Conservation (phyloP, 345 rosid genomes). For the Melaleuca alternifolia region DNA sequence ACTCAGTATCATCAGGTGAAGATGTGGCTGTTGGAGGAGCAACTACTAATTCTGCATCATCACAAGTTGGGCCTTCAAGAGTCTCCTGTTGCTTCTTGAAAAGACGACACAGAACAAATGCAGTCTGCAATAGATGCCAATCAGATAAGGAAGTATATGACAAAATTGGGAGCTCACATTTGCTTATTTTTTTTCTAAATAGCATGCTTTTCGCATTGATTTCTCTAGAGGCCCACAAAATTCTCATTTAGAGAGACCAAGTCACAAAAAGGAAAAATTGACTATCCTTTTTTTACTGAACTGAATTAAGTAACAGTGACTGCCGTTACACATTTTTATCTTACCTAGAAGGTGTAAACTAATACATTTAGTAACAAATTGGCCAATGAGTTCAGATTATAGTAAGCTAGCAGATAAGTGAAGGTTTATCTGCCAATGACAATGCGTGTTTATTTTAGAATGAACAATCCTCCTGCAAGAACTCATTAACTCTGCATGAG, state of each 20-base stretch:
- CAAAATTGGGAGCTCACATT: neutral
- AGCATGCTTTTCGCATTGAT: neutral
- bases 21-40: constrained; percentile 10
- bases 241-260: neutral
- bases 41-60: constrained; percentile 3
- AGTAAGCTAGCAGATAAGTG: neutral
- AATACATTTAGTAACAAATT: neutral
- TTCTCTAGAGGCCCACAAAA: neutral
- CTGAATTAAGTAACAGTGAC: neutral
- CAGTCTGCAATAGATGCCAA: constrained; percentile 10
- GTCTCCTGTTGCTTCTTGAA: constrained; percentile 26
- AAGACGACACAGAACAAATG: constrained; percentile 33
- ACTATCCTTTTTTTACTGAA: neutral
- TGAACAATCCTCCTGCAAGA: neutral
- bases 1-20: constrained; percentile 15
- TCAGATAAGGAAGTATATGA: neutral
- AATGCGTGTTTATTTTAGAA: neutral
- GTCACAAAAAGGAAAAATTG: neutral
- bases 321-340: neutral
- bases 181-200: neutral
- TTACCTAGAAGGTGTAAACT: neutral
- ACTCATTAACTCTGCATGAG: neutral
- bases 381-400: neutral
- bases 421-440: neutral
- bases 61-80: constrained; percentile 2